phyloP scores from a whole-genome alignment of 441 rosid genomes.

The Populus hybrid region DNA sequence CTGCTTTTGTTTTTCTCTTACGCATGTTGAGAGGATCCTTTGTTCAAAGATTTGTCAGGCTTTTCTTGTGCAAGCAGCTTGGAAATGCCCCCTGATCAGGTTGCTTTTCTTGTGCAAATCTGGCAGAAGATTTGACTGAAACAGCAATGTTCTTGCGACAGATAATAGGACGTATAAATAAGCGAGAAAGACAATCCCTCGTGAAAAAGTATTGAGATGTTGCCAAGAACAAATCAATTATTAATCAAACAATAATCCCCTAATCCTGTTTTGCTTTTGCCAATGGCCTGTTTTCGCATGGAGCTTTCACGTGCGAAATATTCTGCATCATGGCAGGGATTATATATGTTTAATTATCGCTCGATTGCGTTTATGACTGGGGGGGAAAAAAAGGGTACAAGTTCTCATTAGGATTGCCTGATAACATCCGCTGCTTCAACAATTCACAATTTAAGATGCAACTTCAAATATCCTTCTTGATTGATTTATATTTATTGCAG shows the following conservation, averaged over 20 bases:
- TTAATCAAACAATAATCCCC: too few relatives aligned
- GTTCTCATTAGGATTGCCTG: neutral
- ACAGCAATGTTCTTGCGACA: neutral
- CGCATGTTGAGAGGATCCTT: slow-evolving; percentile 25
- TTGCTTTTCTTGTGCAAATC: slow-evolving; percentile 15
- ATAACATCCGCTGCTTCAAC: neutral
- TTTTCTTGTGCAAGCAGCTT: slow-evolving; percentile 28
- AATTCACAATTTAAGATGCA: neutral
- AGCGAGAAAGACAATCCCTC: neutral
- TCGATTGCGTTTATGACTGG: neutral
- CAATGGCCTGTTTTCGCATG: neutral
- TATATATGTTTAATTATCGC: neutral
- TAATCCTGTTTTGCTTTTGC: neutral
- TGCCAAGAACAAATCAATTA: neutral
- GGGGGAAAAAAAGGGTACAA: neutral
- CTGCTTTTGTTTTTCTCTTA: slow-evolving; percentile 22
- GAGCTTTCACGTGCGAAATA: neutral
- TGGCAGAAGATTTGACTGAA: slow-evolving; percentile 21
- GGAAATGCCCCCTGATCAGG: slow-evolving; percentile 23
- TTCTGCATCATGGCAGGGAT: neutral
- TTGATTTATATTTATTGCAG: neutral
- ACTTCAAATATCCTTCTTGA: neutral
- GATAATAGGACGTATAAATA: neutral
- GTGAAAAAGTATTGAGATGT: neutral
- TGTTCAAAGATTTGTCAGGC: slow-evolving; percentile 38